Percentiles rank a stretch among this genome's conserved stretches.
phyloP scores from a whole-genome alignment of 345 rosid genomes.

The Brassica carinata region DNA sequence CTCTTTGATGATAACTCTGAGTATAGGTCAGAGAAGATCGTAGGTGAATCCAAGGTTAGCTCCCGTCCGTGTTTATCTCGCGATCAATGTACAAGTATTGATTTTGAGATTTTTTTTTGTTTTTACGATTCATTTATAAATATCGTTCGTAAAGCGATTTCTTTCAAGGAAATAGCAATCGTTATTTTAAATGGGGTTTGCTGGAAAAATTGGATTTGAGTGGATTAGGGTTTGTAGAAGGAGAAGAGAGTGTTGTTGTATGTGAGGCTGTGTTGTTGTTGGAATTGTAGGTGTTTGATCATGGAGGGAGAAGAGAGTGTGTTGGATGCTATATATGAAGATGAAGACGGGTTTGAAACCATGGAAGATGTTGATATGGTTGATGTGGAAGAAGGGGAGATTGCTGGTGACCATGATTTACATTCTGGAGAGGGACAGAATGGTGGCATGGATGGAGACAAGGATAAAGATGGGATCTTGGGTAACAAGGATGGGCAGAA shows the following conservation, averaged over 20 bases:
- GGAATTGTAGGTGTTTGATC: constrained; percentile 10
- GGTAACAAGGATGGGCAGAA: constrained; percentile 42
- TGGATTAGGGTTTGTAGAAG: background rate
- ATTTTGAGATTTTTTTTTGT: no score
- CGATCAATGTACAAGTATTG: no score
- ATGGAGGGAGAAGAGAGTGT: constrained; percentile 73
- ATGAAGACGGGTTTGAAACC: constrained; percentile 43
- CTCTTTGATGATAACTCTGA: no score
- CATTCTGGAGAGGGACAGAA: constrained; percentile 28
- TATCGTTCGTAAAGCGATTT: no score
- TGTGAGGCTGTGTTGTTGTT: background rate
- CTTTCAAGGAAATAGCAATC: background rate
- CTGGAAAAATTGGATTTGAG: background rate
- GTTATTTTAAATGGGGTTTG: background rate
- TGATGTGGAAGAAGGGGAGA: constrained; percentile 88
- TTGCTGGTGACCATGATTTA: constrained; percentile 48
- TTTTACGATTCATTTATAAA: no score
- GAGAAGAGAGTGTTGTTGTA: background rate
- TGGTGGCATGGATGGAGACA: constrained; percentile 26
- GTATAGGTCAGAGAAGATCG: no score
- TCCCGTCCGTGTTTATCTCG: no score
- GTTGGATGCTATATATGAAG: constrained; percentile 56
- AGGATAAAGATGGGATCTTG: constrained; percentile 38
- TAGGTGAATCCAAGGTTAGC: no score
- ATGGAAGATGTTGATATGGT: constrained; percentile 74